A percentile compares a stretch with the other conserved stretches of the same genome.
These are phyloP conservation scores for Chaetomium sp. DNA, from an alignment of 2,329 filamentous ascomycete species.

Conservation along the genomic window DNA sequence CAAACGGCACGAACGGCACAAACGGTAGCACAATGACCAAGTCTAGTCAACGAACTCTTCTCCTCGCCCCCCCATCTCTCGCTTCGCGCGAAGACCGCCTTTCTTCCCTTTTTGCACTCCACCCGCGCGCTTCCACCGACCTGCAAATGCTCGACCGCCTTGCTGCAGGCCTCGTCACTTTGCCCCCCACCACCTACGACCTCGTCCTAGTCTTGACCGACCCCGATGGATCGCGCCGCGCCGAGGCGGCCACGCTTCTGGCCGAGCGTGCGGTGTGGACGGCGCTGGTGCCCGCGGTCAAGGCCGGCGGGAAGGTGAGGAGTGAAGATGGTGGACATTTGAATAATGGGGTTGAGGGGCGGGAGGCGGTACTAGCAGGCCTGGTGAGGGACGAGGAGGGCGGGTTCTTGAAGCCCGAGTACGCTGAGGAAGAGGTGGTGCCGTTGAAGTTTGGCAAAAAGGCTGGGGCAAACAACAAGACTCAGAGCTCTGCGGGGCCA, in stretches of 20 bases:
- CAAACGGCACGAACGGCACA: constrained; percentile 18
- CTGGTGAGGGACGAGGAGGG: constrained; percentile 50
- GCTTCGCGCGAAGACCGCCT: constrained; percentile 78
- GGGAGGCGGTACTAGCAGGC: constrained; percentile 81
- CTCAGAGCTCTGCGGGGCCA: background rate
- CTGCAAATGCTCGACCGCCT: constrained; percentile 97
- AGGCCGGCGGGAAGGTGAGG: constrained; percentile 59
- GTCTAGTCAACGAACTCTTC: constrained; percentile 20
- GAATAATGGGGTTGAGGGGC: constrained; percentile 40
- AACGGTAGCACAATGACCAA: background rate
- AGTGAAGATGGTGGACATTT: constrained; percentile 56
- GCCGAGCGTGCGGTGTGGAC: constrained; percentile 56
- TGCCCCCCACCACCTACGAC: constrained; percentile 75
- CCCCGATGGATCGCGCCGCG: constrained; percentile 56
- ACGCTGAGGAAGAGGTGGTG: constrained; percentile 46
- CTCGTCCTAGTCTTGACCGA: constrained; percentile 77
- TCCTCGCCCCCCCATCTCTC: constrained; percentile 80
- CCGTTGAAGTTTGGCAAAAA: constrained; percentile 52
- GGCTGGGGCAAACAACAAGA: constrained; percentile 52
- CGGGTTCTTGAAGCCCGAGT: constrained; percentile 67
- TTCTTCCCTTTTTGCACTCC: constrained; percentile 57
- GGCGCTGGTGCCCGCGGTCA: constrained; percentile 63
- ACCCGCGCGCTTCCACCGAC: constrained; percentile 69
- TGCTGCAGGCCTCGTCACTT: constrained; percentile 68
- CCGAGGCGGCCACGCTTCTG: constrained; percentile 60